Evolutionary conservation across 1,139 yeast genomes (phyloP), one percentile per base, ranked within the genome.

Genomic region (Pichia sp.): DNA sequence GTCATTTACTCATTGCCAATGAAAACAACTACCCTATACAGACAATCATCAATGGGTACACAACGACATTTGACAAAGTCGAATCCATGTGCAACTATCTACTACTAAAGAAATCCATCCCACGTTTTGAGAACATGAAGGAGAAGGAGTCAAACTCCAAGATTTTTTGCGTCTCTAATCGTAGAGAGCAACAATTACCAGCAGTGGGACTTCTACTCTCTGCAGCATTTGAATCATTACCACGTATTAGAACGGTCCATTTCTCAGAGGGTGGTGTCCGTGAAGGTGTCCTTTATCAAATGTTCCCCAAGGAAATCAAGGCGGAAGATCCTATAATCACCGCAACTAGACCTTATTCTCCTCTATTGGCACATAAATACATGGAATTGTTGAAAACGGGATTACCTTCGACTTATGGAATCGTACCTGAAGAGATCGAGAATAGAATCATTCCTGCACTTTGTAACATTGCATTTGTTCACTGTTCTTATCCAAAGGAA

Each of bases 211-310:
- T 77, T 18, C 53, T 77, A n/a, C 63, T 76, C 41, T 64, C 74
- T 20, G 80, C 81, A 1, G 74, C 77, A 1, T 64, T 74, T 44
- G 72, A 69, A 43, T 66, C 75, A 1, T 54, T 75, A 28, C 83
- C 84, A n/a, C 62, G 60, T 26, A 63, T 77, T 28, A 72, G 72
- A 44, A 70, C 77, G 3, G 68, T 78, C 19, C 71, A 76, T 45
- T 78, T 78, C 52, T 69, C 77, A 39, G 84, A 78, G 51, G 85
- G 84, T 42, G 84, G 84, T 39, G 77, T 78, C 16, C 65, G 86
- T 45, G 86, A 79, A 58, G 86, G 86, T 39, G 75, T 76, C 1
- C 49, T 79, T 27, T 79, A 73, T 51, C 73, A 79, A 11, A 68
- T 69, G 48, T 59, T 78, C 25, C 74, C 82, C 14, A 59, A 66